phyloP scores from a whole-genome alignment of 345 rosid species.

The Reutealis trisperma region DNA sequence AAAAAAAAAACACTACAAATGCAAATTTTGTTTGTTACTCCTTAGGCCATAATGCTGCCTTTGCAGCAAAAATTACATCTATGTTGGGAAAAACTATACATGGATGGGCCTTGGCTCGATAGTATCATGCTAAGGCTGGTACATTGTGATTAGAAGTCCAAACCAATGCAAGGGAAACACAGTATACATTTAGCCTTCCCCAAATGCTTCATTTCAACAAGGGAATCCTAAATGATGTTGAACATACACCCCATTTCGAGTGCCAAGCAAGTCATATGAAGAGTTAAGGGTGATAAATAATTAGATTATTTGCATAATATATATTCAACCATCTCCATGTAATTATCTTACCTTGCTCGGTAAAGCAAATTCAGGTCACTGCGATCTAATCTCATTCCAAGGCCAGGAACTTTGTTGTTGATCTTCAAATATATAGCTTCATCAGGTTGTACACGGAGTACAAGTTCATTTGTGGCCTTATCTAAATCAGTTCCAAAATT shows the following conservation, averaged over 20 bases:
- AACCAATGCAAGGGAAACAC: neutral
- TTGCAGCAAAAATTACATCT: neutral
- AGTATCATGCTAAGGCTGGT: neutral
- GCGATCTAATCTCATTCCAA: slow-evolving; percentile 90
- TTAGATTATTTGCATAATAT: neutral
- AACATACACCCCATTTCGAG: neutral
- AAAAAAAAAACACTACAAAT: too few species aligned
- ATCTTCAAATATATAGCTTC: slow-evolving; percentile 95
- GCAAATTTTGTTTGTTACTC: neutral
- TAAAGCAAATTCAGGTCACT: slow-evolving; percentile 83
- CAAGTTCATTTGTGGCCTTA: slow-evolving; percentile 86
- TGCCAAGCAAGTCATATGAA: neutral
- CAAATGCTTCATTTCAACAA: neutral
- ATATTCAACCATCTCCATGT: neutral
- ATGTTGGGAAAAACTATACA: neutral
- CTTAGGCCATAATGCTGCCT: neutral
- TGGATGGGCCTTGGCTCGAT: neutral
- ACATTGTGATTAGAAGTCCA: neutral
- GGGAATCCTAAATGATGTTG: neutral
- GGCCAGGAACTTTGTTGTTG: slow-evolving; percentile 96
- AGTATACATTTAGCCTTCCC: too few species aligned
- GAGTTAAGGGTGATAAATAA: neutral
- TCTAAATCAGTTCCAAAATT: slow-evolving; percentile 71
- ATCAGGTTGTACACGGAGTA: slow-evolving; percentile 90
- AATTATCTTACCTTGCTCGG: slow-evolving; percentile 51